Evolutionary conservation across 805 yeast species (phyloP).

Genomic region (Candida vaughaniae): DNA sequence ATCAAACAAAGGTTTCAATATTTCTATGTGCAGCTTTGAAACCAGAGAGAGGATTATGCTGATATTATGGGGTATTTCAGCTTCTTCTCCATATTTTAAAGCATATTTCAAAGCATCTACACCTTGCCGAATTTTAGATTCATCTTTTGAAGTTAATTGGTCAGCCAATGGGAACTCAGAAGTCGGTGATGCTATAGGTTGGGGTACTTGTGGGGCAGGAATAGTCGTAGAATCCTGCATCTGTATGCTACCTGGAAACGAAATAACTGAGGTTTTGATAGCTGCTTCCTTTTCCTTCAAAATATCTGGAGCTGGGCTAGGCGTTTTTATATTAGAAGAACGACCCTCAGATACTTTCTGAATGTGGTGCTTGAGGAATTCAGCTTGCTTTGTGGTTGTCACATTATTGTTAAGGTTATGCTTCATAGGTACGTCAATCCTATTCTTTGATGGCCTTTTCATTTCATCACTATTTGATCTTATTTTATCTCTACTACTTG

Average conservation of each 20-base stretch:
- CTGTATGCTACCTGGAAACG: background rate
- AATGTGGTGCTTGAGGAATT: background rate
- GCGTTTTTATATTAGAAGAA: too few relatives aligned
- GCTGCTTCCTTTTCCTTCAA: background rate
- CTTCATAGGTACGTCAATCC: too few relatives aligned
- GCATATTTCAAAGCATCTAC: conserved; percentile 37
- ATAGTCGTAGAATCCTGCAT: too few relatives aligned
- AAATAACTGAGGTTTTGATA: background rate
- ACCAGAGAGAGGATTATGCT: background rate
- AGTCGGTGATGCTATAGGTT: conserved; percentile 18
- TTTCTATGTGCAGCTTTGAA: conserved; percentile 2
- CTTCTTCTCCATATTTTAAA: conserved; percentile 33
- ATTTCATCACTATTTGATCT: background rate
- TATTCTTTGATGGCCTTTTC: background rate
- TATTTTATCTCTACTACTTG: background rate
- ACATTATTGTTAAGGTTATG: background rate
- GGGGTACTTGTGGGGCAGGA: background rate
- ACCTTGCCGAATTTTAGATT: conserved; percentile 33
- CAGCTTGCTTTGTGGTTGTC: too few relatives aligned
- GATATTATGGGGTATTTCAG: conserved; percentile 7
- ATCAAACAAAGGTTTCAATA: conserved; percentile 30
- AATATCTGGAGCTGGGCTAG: background rate
- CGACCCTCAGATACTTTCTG: too few relatives aligned
- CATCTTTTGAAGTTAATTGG: conserved; percentile 23
- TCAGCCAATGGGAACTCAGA: conserved; percentile 27